Percentiles rank a stretch among this genome's conserved stretches.
Conservation (phyloP, 306 rosid species). For the Fagus crenata region DNA sequence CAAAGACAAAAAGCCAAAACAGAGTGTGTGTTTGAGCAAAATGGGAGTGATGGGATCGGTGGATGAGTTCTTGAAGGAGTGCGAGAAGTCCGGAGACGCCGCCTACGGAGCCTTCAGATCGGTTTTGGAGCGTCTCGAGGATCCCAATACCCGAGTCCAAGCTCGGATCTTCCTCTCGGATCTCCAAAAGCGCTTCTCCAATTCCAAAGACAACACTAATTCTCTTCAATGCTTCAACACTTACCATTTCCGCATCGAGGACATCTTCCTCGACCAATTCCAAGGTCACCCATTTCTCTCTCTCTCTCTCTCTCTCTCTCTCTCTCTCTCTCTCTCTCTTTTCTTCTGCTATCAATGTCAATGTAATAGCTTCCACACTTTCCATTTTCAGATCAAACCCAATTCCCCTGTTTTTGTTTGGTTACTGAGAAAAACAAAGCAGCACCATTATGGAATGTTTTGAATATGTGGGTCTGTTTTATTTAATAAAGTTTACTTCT, state of each 20-base stretch:
- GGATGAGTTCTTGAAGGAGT: conserved; percentile 64
- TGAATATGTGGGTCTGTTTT: not conserved
- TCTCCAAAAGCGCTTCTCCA: conserved; percentile 69
- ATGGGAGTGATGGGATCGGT: conserved; percentile 36
- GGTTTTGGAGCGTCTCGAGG: conserved; percentile 72
- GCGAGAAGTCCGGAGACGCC: conserved; percentile 77
- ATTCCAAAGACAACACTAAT: conserved; percentile 49
- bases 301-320: conserved; percentile 7
- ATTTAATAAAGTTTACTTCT: not conserved
- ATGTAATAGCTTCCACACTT: no score
- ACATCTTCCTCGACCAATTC: conserved; percentile 64
- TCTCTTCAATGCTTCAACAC: conserved; percentile 64
- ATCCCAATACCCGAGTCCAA: conserved; percentile 60
- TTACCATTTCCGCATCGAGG: conserved; percentile 84
- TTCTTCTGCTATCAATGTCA: no score
- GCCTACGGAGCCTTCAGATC: conserved; percentile 74
- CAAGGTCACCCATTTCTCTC: conserved; percentile 46
- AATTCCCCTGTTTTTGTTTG: conserved; percentile 1
- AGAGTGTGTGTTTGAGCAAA: no score
- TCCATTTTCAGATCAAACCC: no score
- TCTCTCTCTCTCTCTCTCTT: no score
- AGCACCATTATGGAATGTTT: no score
- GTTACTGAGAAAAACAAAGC: not conserved
- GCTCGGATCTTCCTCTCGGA: conserved; percentile 84
- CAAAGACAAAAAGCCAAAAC: no score